phyloP scores from a whole-genome alignment of 441 rosid genomes.

The Brassica hybrid region DNA sequence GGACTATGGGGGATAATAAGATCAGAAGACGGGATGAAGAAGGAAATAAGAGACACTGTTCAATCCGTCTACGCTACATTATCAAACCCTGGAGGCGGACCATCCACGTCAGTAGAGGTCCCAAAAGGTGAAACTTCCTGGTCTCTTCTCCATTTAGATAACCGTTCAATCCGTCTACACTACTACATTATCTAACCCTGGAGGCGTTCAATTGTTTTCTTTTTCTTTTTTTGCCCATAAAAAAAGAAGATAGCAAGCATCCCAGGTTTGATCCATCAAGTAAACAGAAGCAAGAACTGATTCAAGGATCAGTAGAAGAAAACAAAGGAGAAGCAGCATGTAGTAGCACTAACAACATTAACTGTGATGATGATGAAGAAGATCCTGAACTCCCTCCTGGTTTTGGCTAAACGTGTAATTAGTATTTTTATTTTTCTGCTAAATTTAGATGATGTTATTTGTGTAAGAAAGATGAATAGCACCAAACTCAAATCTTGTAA shows the following conservation, averaged over 20 bases:
- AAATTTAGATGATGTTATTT: conserved; percentile 11
- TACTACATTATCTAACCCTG: too few relatives aligned
- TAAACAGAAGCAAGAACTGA: conserved; percentile 28
- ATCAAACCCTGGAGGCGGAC: conserved; percentile 51
- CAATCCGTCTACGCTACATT: conserved; percentile 70
- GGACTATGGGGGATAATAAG: conserved; percentile 82
- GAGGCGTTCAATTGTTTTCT: too few relatives aligned
- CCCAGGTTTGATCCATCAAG: background rate
- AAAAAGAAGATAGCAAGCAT: too few relatives aligned
- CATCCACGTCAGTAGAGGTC: background rate
- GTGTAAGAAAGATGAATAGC: background rate
- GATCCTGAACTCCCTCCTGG: conserved; percentile 99
- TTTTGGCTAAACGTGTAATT: conserved; percentile 55
- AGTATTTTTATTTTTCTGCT: background rate
- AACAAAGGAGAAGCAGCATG: conserved; percentile 44
- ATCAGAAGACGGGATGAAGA: conserved; percentile 80
- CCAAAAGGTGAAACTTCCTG: background rate
- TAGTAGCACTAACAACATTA: conserved; percentile 11
- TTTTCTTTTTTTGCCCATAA: too few relatives aligned
- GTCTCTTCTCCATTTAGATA: background rate
- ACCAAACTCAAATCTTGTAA: background rate
- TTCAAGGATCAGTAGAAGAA: conserved; percentile 28
- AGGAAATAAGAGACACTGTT: conserved; percentile 79
- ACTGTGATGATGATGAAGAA: conserved; percentile 62
- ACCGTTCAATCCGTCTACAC: too few relatives aligned